Conservation (phyloP, 2,329 filamentous ascomycete genomes). For the Periconia macrospinosa region DNA sequence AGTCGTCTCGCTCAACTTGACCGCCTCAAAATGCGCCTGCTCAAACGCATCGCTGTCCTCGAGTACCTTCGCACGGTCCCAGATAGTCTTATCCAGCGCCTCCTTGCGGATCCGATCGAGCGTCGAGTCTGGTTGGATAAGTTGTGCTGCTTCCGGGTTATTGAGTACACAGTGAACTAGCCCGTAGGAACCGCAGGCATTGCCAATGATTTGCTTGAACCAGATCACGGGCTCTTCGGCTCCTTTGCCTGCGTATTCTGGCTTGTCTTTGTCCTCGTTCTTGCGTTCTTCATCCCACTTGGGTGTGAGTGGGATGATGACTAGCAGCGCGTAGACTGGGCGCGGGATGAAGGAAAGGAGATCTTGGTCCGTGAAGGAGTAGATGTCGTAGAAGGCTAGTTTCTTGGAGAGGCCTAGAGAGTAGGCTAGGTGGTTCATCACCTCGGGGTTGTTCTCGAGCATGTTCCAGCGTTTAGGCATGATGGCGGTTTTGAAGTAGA, state of each 20-base stretch:
- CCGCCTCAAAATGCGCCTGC: constrained; percentile 46
- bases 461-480: constrained; percentile 32
- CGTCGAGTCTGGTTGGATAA: constrained; percentile 47
- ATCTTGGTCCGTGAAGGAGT: constrained; percentile 55
- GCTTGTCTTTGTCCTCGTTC: constrained; percentile 45
- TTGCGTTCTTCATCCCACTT: constrained; percentile 45
- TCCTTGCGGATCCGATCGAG: constrained; percentile 50
- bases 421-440: constrained; percentile 54
- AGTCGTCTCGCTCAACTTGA: constrained; percentile 45
- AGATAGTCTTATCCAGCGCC: constrained; percentile 48
- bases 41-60: constrained; percentile 53
- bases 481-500: not conserved
- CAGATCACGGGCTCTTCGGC: constrained; percentile 57
- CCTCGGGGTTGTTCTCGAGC: constrained; percentile 58
- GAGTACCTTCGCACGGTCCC: constrained; percentile 54
- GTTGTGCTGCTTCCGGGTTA: constrained; percentile 43
- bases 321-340: constrained; percentile 57
- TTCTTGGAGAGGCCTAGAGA: constrained; percentile 51
- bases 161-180: constrained; percentile 59
- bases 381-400: constrained; percentile 58
- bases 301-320: constrained; percentile 52
- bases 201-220: constrained; percentile 61
- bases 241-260: constrained; percentile 51
- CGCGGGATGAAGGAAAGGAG: constrained; percentile 55
- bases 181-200: constrained; percentile 63